Base-by-base conservation (phyloP, 2,329 filamentous ascomycete species). In the Aspergillus sp. region DNA sequence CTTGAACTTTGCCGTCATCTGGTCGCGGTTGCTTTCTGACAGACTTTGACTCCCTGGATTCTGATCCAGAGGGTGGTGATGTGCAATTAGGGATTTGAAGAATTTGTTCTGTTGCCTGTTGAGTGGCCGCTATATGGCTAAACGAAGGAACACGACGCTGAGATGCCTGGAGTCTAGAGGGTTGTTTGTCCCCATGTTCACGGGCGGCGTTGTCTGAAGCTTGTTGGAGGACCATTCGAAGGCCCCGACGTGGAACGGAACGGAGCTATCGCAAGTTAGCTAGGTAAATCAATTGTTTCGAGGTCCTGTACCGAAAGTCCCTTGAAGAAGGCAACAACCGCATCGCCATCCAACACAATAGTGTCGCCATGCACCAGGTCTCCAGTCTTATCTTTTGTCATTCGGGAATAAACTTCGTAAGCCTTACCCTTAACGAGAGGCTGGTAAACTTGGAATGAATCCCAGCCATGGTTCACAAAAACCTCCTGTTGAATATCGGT, bases 241-340 rank as follows among this genome's bases (percentile, higher is more conserved):
- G 55, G 15, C 66, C 59, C 27, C 59, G 45, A n/a, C 65, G 66
- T 7, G 64, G 58, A 50, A 66, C 60, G 13, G 56, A 57, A 61
- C 65, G 66, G 44, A 65, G 55, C 54, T 65, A 47, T 51, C 27
- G 20, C 9, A 33, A 15, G 41, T 51, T 50, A 45, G 47, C 39
- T 20, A 19, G 6, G 17, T 19, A 19, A 39, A 45, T 17, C 13
- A 48, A 19, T 17, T 19, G 17, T 48, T 37, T 37, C 5, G 13
- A 12, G 24, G 53, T 2, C 12, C 42, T 56, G 40, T 54, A 67
- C 63, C 47, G 59, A 58, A 50, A 68, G 52, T n/a, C 17, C 56
- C 52, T 52, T 52, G 45, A 61, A 69, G 53, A 51, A 53, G 6
- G 63, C 64, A 20, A 65, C 60, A 34, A 68, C 53, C 8, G 20